phyloP scores from a whole-genome alignment of 208 protist species.

The Crithidia bombi region DNA sequence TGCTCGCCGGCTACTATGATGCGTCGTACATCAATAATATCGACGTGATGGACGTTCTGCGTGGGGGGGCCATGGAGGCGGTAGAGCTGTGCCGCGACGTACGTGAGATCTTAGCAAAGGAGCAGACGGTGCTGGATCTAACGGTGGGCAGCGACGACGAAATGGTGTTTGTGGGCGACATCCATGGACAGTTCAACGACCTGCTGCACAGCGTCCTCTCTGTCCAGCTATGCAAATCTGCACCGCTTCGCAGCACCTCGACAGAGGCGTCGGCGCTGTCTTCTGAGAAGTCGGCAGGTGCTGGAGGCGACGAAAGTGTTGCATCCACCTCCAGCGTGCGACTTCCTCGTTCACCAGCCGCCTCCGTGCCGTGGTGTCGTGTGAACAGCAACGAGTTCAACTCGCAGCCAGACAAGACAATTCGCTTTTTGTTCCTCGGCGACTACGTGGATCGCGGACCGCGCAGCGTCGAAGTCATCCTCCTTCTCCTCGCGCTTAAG shows the following conservation, averaged over 20 bases:
- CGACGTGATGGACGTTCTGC: conserved; percentile 65
- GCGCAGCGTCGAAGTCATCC: conserved; percentile 80
- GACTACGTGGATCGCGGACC: conserved; percentile 97
- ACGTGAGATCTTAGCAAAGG: conserved; percentile 41
- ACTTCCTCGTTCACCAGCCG: not conserved
- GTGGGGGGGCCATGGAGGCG: conserved; percentile 50
- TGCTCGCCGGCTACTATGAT: conserved; percentile 62
- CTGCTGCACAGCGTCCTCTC: conserved; percentile 66
- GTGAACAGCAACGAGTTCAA: conserved; percentile 13
- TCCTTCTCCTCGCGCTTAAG: conserved; percentile 85
- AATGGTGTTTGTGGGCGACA: conserved; percentile 84
- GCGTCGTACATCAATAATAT: conserved; percentile 38
- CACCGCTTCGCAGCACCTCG: conserved; percentile 8
- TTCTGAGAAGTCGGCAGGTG: not conserved
- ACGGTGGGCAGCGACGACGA: conserved; percentile 50
- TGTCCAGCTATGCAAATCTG: conserved; percentile 51
- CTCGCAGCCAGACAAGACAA: conserved; percentile 25
- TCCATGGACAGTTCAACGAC: conserved; percentile 89
- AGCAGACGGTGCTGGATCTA: conserved; percentile 62
- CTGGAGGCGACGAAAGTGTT: not conserved
- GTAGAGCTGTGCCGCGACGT: conserved; percentile 62
- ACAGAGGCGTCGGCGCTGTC: not conserved
- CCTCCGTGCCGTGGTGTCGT: not conserved
- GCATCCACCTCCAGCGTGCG: not conserved
- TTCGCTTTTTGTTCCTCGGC: conserved; percentile 96